A percentile compares a stretch with the other conserved stretches of the same genome.
These are phyloP conservation scores for Bruguiera parviflora DNA, from an alignment of 345 rosid species.

Conservation along the genomic window DNA sequence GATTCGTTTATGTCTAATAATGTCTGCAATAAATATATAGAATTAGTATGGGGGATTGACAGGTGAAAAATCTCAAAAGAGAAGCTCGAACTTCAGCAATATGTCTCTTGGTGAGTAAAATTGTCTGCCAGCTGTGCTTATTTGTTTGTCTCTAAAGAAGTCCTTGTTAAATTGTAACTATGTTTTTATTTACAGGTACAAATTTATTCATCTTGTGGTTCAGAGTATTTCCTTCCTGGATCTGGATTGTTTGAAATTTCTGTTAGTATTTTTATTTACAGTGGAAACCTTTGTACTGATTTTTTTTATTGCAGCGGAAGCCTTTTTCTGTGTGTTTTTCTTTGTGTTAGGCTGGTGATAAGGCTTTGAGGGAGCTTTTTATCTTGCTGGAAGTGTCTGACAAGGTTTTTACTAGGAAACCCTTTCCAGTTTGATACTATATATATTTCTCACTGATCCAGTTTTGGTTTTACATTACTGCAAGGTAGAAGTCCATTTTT, in stretches of 20 bases:
- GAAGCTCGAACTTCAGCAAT: constrained; percentile 75
- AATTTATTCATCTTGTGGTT: too few species aligned
- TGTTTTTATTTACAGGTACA: too few species aligned
- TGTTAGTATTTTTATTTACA: not conserved
- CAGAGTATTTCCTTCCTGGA: too few species aligned
- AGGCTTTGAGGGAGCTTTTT: constrained; percentile 81
- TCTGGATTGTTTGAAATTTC: not conserved
- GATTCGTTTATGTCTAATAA: constrained; percentile 6
- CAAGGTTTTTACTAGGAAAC: constrained; percentile 42
- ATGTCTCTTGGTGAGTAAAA: constrained; percentile 52
- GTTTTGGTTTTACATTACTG: constrained; percentile 37
- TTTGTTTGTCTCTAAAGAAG: too few species aligned
- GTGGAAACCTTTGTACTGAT: not conserved
- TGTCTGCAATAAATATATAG: constrained; percentile 32
- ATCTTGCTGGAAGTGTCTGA: constrained; percentile 74
- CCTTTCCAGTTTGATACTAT: not conserved
- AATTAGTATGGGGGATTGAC: constrained; percentile 71
- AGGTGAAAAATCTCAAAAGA: constrained; percentile 50
- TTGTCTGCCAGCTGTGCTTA: not conserved
- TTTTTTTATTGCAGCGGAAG: not conserved
- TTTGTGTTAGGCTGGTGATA: constrained; percentile 78
- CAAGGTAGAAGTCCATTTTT: constrained; percentile 49
- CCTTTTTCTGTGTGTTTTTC: constrained; percentile 7
- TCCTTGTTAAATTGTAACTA: too few species aligned
- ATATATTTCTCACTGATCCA: constrained; percentile 7